These are phyloP conservation scores for Gliomastix tumulicola DNA, from an alignment of 2,329 filamentous ascomycete genomes.

Conservation along the genomic window DNA sequence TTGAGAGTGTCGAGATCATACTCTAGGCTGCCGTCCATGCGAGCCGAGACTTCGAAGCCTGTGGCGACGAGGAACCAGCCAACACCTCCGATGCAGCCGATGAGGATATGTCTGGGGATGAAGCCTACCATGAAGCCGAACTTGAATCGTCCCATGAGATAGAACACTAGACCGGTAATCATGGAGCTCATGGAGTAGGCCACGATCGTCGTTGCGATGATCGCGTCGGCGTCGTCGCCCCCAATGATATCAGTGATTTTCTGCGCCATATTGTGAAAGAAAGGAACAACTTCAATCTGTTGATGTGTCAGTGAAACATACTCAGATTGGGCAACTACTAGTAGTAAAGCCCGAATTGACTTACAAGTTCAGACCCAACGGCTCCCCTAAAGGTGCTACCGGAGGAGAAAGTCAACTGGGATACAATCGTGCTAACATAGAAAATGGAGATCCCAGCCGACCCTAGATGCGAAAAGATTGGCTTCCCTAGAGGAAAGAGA, in stretches of 20 bases:
- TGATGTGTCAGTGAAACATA: slow-evolving; percentile 4
- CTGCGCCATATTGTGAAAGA: slow-evolving; percentile 97
- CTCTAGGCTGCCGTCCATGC: slow-evolving; percentile 76
- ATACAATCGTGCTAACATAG: slow-evolving; percentile 94
- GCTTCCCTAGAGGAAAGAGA: slow-evolving; percentile 82
- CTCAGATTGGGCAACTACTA: no score
- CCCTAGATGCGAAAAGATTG: slow-evolving; percentile 78
- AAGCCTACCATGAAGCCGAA: slow-evolving; percentile 93
- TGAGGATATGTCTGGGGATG: slow-evolving; percentile 91
- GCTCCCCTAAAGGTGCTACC: slow-evolving; percentile 87
- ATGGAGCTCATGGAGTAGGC: slow-evolving; percentile 87
- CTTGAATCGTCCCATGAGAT: slow-evolving; percentile 77
- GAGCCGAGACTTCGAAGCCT: slow-evolving; percentile 86
- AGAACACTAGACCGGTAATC: slow-evolving; percentile 86
- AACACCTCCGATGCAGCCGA: slow-evolving; percentile 94
- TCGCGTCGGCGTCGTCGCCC: slow-evolving; percentile 71
- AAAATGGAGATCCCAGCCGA: slow-evolving; percentile 97
- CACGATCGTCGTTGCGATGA: slow-evolving; percentile 90
- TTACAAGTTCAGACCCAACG: slow-evolving; percentile 85
- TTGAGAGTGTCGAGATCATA: slow-evolving; percentile 73
- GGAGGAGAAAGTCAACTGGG: slow-evolving; percentile 81
- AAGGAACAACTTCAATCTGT: slow-evolving; percentile 92
- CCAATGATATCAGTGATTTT: slow-evolving; percentile 77
- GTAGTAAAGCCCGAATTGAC: neutral
- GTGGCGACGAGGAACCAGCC: slow-evolving; percentile 92